Evolutionary conservation across 139 green algal species (phyloP).

Genomic region (Picochlorum costavermella): DNA sequence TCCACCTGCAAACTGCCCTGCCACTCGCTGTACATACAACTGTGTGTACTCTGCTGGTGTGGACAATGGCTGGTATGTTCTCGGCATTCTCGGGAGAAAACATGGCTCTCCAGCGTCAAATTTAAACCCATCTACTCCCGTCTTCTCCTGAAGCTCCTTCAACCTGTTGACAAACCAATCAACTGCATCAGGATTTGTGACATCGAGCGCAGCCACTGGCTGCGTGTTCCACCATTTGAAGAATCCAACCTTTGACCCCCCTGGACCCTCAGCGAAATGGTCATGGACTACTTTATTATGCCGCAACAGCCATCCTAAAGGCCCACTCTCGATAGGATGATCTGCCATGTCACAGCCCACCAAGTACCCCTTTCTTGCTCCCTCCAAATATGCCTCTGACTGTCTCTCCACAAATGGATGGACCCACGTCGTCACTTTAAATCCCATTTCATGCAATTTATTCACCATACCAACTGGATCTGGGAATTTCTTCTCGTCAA

Average conservation of each 20-base stretch:
- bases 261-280: neutral
- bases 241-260: constrained; percentile 21
- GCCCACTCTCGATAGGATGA: neutral
- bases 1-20: constrained; percentile 33
- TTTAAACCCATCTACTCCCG: constrained; percentile 60
- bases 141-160: constrained; percentile 30
- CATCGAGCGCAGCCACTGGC: constrained; percentile 47
- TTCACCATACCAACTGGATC: constrained; percentile 40
- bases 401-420: constrained; percentile 54
- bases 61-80: constrained; percentile 31
- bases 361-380: constrained; percentile 46
- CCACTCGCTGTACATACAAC: constrained; percentile 40
- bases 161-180: constrained; percentile 51
- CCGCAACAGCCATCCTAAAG: neutral
- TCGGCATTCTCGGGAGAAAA: constrained; percentile 39
- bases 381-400: constrained; percentile 49
- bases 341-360: constrained; percentile 20
- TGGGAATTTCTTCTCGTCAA: constrained; percentile 46
- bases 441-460: constrained; percentile 49
- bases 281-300: neutral
- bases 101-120: constrained; percentile 65
- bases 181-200: constrained; percentile 58
- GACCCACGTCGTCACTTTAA: constrained; percentile 62
- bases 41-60: constrained; percentile 52
- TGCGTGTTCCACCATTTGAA: constrained; percentile 50